Evolutionary conservation across 23 red algal genomes (phyloP), one percentile per base, ranked within the genome.

Genomic region (Cyanidium caldarium): DNA sequence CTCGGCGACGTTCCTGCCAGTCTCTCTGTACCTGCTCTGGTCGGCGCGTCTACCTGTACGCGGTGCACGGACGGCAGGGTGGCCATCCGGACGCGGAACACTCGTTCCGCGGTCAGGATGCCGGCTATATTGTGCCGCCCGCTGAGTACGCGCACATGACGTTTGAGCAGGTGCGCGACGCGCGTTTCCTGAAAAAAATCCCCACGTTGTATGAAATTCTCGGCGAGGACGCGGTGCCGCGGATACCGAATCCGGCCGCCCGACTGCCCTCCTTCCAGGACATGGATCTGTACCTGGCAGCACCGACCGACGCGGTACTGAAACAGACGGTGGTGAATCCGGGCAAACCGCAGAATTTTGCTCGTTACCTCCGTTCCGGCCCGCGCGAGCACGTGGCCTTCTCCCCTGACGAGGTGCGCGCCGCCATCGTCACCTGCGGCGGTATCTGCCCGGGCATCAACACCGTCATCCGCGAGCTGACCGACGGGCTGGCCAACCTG

Each of bases 401-500:
- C 39, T 75, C 78, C 40, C 88, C 88, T 0, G 80, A 88, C 38
- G 73, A 84, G 67, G 90, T 86, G 19, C 76, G 78, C 10, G 77
- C 84, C 7, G 81, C 79, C 29, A 95, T 95, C 69, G 90, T 95
- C 68, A 95, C 90, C 34, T 95, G 90, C 72, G 90, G 90, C 40
- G 90, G 90, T 17, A 72, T 95, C 51, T 87, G 83, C 44, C 90
- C 90, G 26, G 90, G 90, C 41, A 72, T 95, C 37, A 95, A 95
- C 58, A 83, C 70, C 15, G 90, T 95, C 13, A 81, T 95, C 31
- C 70, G 90, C 10, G 90, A 95, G 74, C 80, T 95, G 3, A 80
- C 84, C 33, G 80, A 85, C 10, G 81, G 80, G 2, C 65, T 95
- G 37, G 7, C 33, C 29, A 77, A 81, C 36, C 73, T 84, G 61